Evolutionary conservation across 1,284 basidiomycete species (phyloP).

Genomic region (Athelia psychrophila): DNA sequence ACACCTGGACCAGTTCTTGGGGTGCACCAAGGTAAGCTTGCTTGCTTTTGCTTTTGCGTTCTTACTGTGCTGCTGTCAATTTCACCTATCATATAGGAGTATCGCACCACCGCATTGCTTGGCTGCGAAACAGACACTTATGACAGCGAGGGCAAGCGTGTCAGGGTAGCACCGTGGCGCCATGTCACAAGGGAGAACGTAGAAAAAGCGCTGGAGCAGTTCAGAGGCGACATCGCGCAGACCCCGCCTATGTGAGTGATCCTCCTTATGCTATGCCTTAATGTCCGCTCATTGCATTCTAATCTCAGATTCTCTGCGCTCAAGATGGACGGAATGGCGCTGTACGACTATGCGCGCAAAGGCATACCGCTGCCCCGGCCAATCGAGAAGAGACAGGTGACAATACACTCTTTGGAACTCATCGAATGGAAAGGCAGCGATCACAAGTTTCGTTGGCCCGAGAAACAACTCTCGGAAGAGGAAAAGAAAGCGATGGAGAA

Average conservation of each 20-base stretch:
- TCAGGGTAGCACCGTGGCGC: constrained; percentile 77
- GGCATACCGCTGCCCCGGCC: constrained; percentile 90
- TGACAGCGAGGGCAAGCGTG: constrained; percentile 82
- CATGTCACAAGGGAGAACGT: constrained; percentile 83
- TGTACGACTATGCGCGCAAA: constrained; percentile 95
- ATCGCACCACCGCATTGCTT: constrained; percentile 86
- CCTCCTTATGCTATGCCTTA: constrained; percentile 4
- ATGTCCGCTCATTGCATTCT: not conserved
- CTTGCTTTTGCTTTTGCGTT: constrained; percentile 1
- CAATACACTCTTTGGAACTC: constrained; percentile 78
- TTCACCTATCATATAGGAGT: constrained; percentile 61
- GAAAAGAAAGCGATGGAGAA: constrained; percentile 70
- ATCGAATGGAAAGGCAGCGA: constrained; percentile 65
- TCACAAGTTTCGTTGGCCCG: constrained; percentile 72
- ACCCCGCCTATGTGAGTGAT: constrained; percentile 82
- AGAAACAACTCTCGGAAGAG: constrained; percentile 63
- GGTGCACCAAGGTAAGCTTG: constrained; percentile 89
- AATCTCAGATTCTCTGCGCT: constrained; percentile 87
- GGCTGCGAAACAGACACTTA: constrained; percentile 96
- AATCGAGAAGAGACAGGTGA: constrained; percentile 86
- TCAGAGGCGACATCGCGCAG: constrained; percentile 88
- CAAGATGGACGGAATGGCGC: constrained; percentile 95
- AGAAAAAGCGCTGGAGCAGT: constrained; percentile 69
- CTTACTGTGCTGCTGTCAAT: constrained; percentile 5
- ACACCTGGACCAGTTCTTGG: constrained; percentile 80